Conservation (phyloP, 176 grass and related monocot genomes). For the Dactylis glomerata region DNA sequence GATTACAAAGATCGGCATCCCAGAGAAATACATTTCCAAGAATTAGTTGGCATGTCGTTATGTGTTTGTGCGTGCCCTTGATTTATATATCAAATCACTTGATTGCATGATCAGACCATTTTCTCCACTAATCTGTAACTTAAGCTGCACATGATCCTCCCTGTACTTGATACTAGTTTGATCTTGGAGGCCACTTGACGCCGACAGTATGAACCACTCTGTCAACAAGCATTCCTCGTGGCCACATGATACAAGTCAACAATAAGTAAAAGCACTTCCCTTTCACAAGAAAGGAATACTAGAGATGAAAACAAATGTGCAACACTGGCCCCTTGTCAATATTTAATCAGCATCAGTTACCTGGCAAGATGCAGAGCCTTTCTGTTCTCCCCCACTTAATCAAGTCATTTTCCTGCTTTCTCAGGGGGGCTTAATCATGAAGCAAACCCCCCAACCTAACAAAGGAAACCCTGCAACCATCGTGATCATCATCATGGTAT, state of each 20-base stretch:
- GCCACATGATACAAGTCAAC: not conserved
- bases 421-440: slow-evolving; percentile 39
- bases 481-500: slow-evolving; percentile 19
- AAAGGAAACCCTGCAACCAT: slow-evolving; percentile 17
- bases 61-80: not conserved
- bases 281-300: not conserved
- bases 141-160: not conserved
- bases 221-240: not conserved
- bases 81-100: not conserved
- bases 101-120: not conserved
- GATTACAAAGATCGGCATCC: not conserved
- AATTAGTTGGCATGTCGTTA: not conserved
- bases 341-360: not conserved
- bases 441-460: slow-evolving; percentile 46
- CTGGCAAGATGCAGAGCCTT: not conserved
- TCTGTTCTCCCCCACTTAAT: slow-evolving; percentile 10
- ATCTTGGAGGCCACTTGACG: not conserved
- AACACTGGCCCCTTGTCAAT: not conserved
- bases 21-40: not conserved
- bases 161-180: not conserved
- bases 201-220: not conserved
- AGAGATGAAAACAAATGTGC: not conserved
- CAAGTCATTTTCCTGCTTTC: slow-evolving; percentile 32
- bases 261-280: slow-evolving; percentile 3
- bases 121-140: not conserved